Percentiles rank a stretch among this genome's conserved stretches.
These are phyloP conservation scores for Globisporangium parvum DNA, from an alignment of 352 stramenopile genomes.

Conservation along the genomic window DNA sequence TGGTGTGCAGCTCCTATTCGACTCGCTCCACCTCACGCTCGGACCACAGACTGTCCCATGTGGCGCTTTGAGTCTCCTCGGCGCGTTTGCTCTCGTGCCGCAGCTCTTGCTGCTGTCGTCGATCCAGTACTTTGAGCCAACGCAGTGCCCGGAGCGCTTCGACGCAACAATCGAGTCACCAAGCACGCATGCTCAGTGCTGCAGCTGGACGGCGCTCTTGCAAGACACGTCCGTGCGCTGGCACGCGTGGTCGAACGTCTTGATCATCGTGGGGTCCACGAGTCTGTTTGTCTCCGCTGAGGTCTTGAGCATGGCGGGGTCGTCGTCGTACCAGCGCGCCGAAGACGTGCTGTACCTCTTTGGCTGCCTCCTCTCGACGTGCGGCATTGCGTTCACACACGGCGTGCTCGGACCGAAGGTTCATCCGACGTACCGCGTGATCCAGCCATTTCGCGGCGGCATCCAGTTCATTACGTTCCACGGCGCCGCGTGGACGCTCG, in stretches of 20 bases:
- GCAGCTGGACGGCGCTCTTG: conserved; percentile 17
- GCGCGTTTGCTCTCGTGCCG: conserved; percentile 26
- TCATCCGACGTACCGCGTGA: conserved; percentile 28
- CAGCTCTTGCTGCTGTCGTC: conserved; percentile 32
- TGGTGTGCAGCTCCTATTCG: conserved; percentile 41
- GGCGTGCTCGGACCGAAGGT: conserved; percentile 29
- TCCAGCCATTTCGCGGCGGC: conserved; percentile 44
- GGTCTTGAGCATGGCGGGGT: conserved; percentile 15
- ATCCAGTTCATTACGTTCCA: conserved; percentile 46
- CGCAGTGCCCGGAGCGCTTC: background rate
- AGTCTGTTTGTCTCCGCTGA: conserved; percentile 31
- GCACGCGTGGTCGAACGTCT: conserved; percentile 21
- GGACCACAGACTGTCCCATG: conserved; percentile 17
- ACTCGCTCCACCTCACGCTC: conserved; percentile 31
- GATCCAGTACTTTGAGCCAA: conserved; percentile 25
- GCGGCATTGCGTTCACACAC: conserved; percentile 32
- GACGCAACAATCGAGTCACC: background rate
- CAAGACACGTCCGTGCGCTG: conserved; percentile 20
- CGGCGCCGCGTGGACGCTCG: conserved; percentile 45
- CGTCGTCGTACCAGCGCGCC: conserved; percentile 20
- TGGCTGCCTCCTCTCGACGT: conserved; percentile 29
- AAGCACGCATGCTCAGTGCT: background rate
- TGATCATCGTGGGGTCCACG: conserved; percentile 23
- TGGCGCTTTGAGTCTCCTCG: conserved; percentile 27
- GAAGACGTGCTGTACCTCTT: conserved; percentile 48